A percentile compares a stretch with the other conserved stretches of the same genome.
These are phyloP conservation scores for Beverwykella pulmonaria DNA, from an alignment of 495 filamentous ascomycete species.

Conservation along the genomic window DNA sequence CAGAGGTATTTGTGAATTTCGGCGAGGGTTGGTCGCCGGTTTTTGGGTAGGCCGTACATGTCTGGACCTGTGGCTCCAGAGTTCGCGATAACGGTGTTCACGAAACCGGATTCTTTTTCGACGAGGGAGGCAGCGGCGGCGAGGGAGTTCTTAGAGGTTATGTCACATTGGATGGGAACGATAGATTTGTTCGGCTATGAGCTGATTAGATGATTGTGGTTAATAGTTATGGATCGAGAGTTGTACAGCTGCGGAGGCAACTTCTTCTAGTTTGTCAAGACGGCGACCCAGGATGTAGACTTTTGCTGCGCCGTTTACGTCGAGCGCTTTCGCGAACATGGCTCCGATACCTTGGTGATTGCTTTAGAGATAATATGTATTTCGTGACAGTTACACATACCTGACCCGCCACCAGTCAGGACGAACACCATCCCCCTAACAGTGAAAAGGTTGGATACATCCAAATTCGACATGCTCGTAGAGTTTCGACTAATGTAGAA, in stretches of 20 bases:
- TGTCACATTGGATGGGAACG: slow-evolving; percentile 65
- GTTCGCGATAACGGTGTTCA: slow-evolving; percentile 70
- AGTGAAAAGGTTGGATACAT: slow-evolving; percentile 50
- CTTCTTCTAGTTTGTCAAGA: slow-evolving; percentile 54
- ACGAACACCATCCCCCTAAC: slow-evolving; percentile 64
- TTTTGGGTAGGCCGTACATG: slow-evolving; percentile 25
- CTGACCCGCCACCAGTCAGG: slow-evolving; percentile 63
- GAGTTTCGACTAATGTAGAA: too few species aligned
- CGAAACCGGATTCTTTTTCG: slow-evolving; percentile 56
- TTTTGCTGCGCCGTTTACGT: slow-evolving; percentile 62
- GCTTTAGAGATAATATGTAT: not conserved
- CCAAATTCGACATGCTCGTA: slow-evolving; percentile 15
- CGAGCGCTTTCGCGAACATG: slow-evolving; percentile 67
- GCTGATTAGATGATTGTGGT: not conserved
- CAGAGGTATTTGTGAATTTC: slow-evolving; percentile 58
- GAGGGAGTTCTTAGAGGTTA: slow-evolving; percentile 66
- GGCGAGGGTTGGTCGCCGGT: slow-evolving; percentile 44
- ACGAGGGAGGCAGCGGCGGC: slow-evolving; percentile 56
- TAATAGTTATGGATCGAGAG: not conserved
- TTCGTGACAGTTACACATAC: slow-evolving; percentile 42
- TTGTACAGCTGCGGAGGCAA: slow-evolving; percentile 33
- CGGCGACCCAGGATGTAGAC: slow-evolving; percentile 71
- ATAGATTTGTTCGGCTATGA: slow-evolving; percentile 43
- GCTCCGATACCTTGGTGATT: slow-evolving; percentile 65
- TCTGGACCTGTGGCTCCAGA: slow-evolving; percentile 62